phyloP scores from a whole-genome alignment of 768 basidiomycete species.

The Leccinum fibrillosum region DNA sequence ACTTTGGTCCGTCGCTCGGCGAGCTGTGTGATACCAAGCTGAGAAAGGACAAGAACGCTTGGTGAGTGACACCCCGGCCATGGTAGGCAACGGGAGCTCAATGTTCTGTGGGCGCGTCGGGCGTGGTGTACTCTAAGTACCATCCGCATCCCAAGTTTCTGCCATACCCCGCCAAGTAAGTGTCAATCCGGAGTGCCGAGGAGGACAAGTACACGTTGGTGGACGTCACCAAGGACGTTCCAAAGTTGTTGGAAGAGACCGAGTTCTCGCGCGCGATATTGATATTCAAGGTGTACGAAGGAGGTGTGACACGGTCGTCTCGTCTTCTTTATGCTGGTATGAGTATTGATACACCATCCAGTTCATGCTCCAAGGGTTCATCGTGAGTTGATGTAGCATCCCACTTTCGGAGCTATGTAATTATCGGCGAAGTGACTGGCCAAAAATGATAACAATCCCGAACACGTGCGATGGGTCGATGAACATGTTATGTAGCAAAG shows the following conservation, averaged over 20 bases:
- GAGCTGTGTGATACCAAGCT: conserved; percentile 62
- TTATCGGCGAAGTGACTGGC: too few relatives aligned
- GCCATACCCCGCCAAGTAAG: conserved; percentile 69
- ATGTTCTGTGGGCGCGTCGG: neutral
- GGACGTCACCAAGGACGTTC: conserved; percentile 46
- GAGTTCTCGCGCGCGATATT: conserved; percentile 82
- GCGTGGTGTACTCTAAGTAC: conserved; percentile 48
- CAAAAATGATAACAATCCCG: too few relatives aligned
- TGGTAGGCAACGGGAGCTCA: neutral
- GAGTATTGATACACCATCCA: conserved; percentile 21
- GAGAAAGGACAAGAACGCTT: conserved; percentile 71
- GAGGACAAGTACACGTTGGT: conserved; percentile 80
- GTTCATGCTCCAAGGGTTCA: conserved; percentile 90
- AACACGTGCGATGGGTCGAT: too few relatives aligned
- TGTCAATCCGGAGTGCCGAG: conserved; percentile 72
- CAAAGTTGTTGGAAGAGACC: conserved; percentile 69
- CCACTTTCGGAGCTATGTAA: too few relatives aligned
- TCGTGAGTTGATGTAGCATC: conserved; percentile 43
- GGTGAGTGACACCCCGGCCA: conserved; percentile 41
- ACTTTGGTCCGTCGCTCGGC: conserved; percentile 64
- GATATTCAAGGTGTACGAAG: conserved; percentile 71
- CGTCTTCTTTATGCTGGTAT: neutral
- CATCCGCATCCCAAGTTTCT: conserved; percentile 77
- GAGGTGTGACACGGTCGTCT: conserved; percentile 60
- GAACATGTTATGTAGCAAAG: too few relatives aligned